Evolutionary conservation across 177 flowering plant species (phyloP).

Genomic region (Tripterygium wilfordii): DNA sequence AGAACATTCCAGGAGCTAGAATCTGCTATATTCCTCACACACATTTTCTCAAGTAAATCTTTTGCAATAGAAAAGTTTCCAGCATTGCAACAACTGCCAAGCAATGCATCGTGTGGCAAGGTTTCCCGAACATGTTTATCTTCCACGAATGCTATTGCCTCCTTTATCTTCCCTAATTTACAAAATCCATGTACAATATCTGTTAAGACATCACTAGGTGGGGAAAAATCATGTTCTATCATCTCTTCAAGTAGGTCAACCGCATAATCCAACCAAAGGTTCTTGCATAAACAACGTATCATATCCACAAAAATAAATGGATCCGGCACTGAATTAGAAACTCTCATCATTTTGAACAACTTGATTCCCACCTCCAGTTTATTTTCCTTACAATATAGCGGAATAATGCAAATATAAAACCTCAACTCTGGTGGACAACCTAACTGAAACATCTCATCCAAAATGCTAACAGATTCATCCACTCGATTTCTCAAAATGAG

Average conservation of each 20-base stretch:
- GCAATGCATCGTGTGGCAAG: constrained; percentile 45
- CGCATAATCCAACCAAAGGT: constrained; percentile 44
- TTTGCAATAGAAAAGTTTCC: constrained; percentile 30
- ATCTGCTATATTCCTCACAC: constrained; percentile 30
- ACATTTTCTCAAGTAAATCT: constrained; percentile 41
- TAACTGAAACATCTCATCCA: constrained; percentile 38
- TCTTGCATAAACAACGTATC: constrained; percentile 40
- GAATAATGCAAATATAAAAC: constrained; percentile 37
- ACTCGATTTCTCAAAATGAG: constrained; percentile 32
- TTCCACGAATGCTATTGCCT: constrained; percentile 43
- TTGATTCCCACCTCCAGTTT: constrained; percentile 30
- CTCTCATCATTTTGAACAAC: constrained; percentile 48
- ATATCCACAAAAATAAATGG: constrained; percentile 23
- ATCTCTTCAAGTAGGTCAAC: constrained; percentile 35
- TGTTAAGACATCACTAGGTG: constrained; percentile 21
- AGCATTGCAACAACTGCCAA: constrained; percentile 43
- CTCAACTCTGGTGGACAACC: constrained; percentile 25
- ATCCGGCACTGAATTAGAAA: constrained; percentile 34
- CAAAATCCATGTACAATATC: constrained; percentile 43
- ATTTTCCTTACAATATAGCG: constrained; percentile 38
- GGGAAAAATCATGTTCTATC: constrained; percentile 23
- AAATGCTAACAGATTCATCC: constrained; percentile 34
- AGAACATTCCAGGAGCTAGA: constrained; percentile 54
- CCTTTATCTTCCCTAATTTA: constrained; percentile 28
- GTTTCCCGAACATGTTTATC: constrained; percentile 23